A percentile compares a stretch with the other conserved stretches of the same genome.
Evolutionary conservation across 2,329 filamentous ascomycete genomes (phyloP).

Genomic region (Sporothrix humicola): DNA sequence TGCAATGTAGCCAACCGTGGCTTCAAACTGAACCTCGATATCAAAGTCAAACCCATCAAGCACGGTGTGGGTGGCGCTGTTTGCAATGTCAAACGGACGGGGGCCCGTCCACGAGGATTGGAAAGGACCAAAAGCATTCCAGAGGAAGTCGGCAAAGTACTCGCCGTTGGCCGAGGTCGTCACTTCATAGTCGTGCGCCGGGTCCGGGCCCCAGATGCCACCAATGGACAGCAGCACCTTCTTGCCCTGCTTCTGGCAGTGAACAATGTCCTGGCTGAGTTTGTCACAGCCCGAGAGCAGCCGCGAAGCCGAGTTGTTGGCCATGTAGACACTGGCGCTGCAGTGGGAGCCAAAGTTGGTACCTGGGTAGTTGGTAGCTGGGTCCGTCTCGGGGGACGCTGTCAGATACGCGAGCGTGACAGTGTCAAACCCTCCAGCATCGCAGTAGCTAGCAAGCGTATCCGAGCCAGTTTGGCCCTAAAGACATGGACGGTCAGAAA

Average conservation of each 20-base stretch:
- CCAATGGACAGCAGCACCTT: conserved; percentile 24
- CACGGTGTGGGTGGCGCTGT: background rate
- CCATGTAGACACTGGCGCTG: conserved; percentile 1
- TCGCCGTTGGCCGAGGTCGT: conserved; percentile 28
- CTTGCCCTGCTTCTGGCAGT: conserved; percentile 29
- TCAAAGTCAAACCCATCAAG: conserved; percentile 32
- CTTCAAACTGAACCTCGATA: conserved; percentile 10
- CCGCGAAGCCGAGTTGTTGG: conserved; percentile 20
- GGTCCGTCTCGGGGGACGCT: conserved; percentile 27
- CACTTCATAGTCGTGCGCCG: conserved; percentile 23
- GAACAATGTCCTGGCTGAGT: conserved; percentile 20
- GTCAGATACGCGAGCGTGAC: conserved; percentile 26
- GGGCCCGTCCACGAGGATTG: conserved; percentile 17
- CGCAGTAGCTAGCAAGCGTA: conserved; percentile 28
- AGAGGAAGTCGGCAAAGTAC: conserved; percentile 31
- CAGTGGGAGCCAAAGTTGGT: conserved; percentile 30
- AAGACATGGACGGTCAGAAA: background rate
- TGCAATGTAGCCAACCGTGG: conserved; percentile 11
- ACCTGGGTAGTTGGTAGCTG: conserved; percentile 26
- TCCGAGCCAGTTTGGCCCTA: conserved; percentile 27
- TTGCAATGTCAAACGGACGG: conserved; percentile 24
- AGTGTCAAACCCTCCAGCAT: conserved; percentile 28
- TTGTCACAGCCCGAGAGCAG: conserved; percentile 20
- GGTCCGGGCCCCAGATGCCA: conserved; percentile 17
- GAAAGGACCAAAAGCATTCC: conserved; percentile 21